phyloP scores from a whole-genome alignment of 108 stramenopile species.

The Mayamaea pseudoterrestris region DNA sequence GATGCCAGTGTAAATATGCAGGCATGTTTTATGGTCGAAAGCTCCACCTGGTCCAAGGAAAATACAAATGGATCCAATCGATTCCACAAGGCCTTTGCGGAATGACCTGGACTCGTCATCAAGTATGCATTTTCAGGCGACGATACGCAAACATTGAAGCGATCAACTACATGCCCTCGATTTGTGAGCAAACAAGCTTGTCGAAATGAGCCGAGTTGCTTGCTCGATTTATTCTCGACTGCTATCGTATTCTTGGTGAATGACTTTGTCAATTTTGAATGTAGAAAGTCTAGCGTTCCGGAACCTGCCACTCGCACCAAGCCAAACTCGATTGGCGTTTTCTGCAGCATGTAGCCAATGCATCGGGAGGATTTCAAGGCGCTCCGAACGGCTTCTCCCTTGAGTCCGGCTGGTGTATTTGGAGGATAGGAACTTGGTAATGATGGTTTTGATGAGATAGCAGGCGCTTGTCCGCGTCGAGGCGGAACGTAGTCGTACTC shows the following conservation, averaged over 20 bases:
- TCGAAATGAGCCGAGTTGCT: slow-evolving; percentile 12
- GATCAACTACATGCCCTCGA: slow-evolving; percentile 66
- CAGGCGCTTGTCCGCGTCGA: no score
- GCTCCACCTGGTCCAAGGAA: slow-evolving; percentile 52
- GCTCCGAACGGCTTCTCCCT: slow-evolving; percentile 74
- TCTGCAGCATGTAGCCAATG: slow-evolving; percentile 19
- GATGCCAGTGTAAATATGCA: slow-evolving; percentile 44
- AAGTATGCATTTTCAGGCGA: slow-evolving; percentile 26
- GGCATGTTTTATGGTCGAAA: slow-evolving; percentile 16
- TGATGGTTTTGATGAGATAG: no score
- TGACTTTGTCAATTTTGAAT: slow-evolving; percentile 51
- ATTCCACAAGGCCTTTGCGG: slow-evolving; percentile 31
- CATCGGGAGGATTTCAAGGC: slow-evolving; percentile 55
- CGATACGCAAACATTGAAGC: slow-evolving; percentile 15
- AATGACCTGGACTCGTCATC: slow-evolving; percentile 69
- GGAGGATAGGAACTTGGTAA: slow-evolving; percentile 43
- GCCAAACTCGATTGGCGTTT: slow-evolving; percentile 23
- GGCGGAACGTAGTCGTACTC: no score
- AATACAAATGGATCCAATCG: slow-evolving; percentile 63
- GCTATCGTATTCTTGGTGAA: slow-evolving; percentile 11
- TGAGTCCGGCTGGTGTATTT: slow-evolving; percentile 55
- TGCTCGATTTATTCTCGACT: not conserved
- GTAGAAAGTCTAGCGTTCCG: slow-evolving; percentile 49
- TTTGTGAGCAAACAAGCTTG: slow-evolving; percentile 49
- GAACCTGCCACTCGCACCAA: slow-evolving; percentile 36